phyloP scores from a whole-genome alignment of 192 early-diverging fungal genomes.

The Diversispora eburnea region DNA sequence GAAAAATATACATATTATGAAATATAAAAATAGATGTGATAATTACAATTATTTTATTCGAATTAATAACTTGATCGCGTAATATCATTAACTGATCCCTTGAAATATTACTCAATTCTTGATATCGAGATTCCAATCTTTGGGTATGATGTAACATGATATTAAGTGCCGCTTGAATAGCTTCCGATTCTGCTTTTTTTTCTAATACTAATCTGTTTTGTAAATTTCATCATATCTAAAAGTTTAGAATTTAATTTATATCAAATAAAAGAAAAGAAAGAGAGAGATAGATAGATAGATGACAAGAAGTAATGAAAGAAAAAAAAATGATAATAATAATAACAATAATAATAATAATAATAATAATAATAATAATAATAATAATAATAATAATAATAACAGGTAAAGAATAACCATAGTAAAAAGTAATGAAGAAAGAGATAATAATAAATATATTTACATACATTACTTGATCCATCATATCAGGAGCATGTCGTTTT shows the following conservation, averaged over 20 bases:
- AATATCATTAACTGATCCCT: background rate
- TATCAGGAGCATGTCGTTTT: conserved; percentile 1
- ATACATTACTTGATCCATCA: conserved; percentile 11
- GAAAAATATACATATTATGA: background rate
- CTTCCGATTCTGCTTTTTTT: conserved; percentile 10
- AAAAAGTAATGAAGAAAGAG: no score
- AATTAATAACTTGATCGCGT: background rate
- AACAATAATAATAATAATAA: no score
- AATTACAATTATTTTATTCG: conserved; percentile 17
- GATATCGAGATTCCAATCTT: background rate
- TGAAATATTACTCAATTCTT: background rate
- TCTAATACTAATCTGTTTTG: conserved; percentile 11
- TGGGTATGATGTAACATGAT: background rate
- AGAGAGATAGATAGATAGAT: no score
- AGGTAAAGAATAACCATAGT: no score
- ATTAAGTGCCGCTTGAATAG: background rate
- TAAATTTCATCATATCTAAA: no score
- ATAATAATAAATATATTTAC: no score
- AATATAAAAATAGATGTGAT: background rate
- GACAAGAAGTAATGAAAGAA: no score
- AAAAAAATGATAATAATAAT: no score
- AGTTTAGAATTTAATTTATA: no score
- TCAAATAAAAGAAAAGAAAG: no score
- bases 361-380: no score
- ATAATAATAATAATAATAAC: no score